phyloP scores from a whole-genome alignment of 2,329 filamentous ascomycete species.

The Fusarium sterilihyphosum region DNA sequence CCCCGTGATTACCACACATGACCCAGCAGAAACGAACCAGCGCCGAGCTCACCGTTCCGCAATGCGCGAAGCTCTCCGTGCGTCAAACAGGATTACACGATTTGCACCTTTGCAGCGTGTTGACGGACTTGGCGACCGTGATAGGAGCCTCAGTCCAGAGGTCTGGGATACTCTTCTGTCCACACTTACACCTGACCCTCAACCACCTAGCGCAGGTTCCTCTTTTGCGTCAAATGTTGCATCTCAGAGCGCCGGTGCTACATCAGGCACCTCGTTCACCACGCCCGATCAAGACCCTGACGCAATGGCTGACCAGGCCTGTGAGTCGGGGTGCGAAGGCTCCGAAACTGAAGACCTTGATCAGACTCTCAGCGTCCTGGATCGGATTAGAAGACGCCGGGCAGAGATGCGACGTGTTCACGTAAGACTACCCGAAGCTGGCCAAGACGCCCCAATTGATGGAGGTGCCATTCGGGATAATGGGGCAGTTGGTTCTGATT shows the following conservation, averaged over 20 bases:
- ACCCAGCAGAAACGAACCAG: background rate
- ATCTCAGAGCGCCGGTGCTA: conserved; percentile 55
- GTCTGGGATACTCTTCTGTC: conserved; percentile 84
- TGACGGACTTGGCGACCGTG: conserved; percentile 85
- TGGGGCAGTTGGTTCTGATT: conserved; percentile 19
- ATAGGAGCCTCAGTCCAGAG: conserved; percentile 82
- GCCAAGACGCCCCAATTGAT: conserved; percentile 22
- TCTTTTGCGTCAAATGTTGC: conserved; percentile 76
- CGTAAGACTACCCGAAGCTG: conserved; percentile 30
- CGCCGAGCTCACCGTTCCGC: background rate
- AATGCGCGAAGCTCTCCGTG: background rate
- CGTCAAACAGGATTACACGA: background rate
- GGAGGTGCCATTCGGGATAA: conserved; percentile 5
- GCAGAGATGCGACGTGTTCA: conserved; percentile 26
- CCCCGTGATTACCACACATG: background rate
- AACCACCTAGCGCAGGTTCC: conserved; percentile 80
- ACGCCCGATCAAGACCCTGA: conserved; percentile 51
- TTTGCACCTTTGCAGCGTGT: conserved; percentile 44
- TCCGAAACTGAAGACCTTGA: conserved; percentile 65
- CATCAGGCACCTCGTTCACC: conserved; percentile 54
- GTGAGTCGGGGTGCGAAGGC: conserved; percentile 64
- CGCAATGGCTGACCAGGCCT: conserved; percentile 52
- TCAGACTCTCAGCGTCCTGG: conserved; percentile 45
- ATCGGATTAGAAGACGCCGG: conserved; percentile 26
- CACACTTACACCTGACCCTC: conserved; percentile 83